phyloP scores from a whole-genome alignment of 2,329 filamentous ascomycete genomes.

The Dryadomyces sulphureus region DNA sequence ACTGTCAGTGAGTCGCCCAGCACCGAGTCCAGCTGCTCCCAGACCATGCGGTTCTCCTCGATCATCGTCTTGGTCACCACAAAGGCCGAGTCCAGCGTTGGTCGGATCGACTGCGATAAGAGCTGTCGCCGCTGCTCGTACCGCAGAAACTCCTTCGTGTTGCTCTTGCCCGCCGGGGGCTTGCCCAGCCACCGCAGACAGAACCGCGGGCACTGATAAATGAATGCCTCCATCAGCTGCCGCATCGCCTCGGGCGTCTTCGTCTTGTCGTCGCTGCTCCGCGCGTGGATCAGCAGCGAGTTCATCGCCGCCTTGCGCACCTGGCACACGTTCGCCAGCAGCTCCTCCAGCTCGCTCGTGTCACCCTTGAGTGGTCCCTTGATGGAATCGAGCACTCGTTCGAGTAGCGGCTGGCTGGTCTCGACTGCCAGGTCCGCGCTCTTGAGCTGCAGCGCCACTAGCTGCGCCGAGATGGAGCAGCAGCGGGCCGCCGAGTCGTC shows the following conservation, averaged over 20 bases:
- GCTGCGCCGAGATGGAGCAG: constrained; percentile 38
- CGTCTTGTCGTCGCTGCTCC: background rate
- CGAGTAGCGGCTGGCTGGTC: constrained; percentile 25
- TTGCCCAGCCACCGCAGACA: constrained; percentile 47
- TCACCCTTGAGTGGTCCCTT: constrained; percentile 46
- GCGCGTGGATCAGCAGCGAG: constrained; percentile 21
- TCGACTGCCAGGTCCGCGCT: constrained; percentile 19
- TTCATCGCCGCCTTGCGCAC: constrained; percentile 39
- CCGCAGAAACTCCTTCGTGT: constrained; percentile 42
- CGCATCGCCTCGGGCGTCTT: constrained; percentile 9
- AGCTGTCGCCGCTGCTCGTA: constrained; percentile 45
- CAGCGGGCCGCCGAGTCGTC: constrained; percentile 32
- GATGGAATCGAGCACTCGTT: constrained; percentile 36
- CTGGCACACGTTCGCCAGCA: constrained; percentile 40
- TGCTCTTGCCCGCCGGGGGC: constrained; percentile 32
- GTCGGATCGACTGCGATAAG: constrained; percentile 34
- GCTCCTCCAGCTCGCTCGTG: constrained; percentile 42
- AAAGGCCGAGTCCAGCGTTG: constrained; percentile 45
- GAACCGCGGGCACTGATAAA: constrained; percentile 45
- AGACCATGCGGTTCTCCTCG: constrained; percentile 29
- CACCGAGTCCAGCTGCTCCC: constrained; percentile 40
- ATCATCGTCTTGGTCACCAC: constrained; percentile 39
- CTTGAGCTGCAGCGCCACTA: constrained; percentile 39
- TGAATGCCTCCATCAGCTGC: constrained; percentile 36
- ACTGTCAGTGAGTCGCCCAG: constrained; percentile 41